Conservation (phyloP, 1,139 yeast species). For the Candida sp. region DNA sequence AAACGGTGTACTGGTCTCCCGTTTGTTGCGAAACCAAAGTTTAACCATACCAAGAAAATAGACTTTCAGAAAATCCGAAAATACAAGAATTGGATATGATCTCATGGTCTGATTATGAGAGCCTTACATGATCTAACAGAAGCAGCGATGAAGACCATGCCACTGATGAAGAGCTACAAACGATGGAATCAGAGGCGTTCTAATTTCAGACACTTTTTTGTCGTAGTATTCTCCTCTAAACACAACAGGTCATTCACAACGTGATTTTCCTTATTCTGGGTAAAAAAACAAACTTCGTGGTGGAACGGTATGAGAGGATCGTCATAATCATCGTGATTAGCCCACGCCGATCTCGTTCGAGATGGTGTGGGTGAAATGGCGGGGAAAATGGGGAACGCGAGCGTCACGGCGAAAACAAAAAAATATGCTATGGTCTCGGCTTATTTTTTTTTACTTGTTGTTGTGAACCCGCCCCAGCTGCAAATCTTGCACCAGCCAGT, state of each 20-base stretch:
- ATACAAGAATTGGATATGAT: too few relatives aligned
- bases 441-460: not conserved
- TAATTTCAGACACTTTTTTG: not conserved
- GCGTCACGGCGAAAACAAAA: not conserved
- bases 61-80: too few relatives aligned
- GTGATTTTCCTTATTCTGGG: too few relatives aligned
- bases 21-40: too few relatives aligned
- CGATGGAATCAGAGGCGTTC: not conserved
- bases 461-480: not conserved
- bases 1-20: too few relatives aligned
- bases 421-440: not conserved
- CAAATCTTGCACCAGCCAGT: not conserved
- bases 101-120: too few relatives aligned
- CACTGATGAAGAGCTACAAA: not conserved
- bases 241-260: not conserved
- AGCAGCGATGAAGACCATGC: not conserved
- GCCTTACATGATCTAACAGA: too few relatives aligned
- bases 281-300: too few relatives aligned
- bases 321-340: not conserved
- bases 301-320: too few relatives aligned
- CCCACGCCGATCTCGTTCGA: not conserved
- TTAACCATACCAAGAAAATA: too few relatives aligned
- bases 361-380: not conserved
- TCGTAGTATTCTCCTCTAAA: not conserved
- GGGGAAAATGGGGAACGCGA: not conserved